Evolutionary conservation across 148 eudicot species (phyloP).

Genomic region (Simmondsia chinensis): DNA sequence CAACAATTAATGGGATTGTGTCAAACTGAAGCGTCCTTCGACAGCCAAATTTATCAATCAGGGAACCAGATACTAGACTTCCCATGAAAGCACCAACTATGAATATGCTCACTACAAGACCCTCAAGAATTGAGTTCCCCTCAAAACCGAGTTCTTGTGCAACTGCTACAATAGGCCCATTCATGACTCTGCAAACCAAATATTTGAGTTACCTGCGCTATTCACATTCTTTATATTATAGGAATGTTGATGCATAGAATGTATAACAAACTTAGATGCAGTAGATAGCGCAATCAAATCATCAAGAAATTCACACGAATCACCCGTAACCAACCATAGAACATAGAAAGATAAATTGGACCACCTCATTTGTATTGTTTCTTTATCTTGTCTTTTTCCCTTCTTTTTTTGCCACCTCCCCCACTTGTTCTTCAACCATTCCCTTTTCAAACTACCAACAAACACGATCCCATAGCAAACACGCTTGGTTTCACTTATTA

Average conservation of each 20-base stretch:
- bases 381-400: too few relatives aligned
- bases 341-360: background rate
- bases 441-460: too few relatives aligned
- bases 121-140: slow-evolving; percentile 64
- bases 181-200: slow-evolving; percentile 56
- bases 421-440: too few relatives aligned
- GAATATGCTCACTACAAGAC: slow-evolving; percentile 83
- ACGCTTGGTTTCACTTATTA: too few relatives aligned
- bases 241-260: background rate
- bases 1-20: slow-evolving; percentile 63
- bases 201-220: background rate
- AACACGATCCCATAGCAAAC: too few relatives aligned
- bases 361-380: too few relatives aligned
- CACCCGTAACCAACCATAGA: background rate
- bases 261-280: background rate
- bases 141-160: slow-evolving; percentile 81
- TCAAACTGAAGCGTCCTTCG: slow-evolving; percentile 64
- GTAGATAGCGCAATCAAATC: too few relatives aligned
- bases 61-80: slow-evolving; percentile 40
- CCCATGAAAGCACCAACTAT: slow-evolving; percentile 76
- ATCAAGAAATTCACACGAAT: background rate
- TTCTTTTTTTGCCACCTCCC: too few relatives aligned
- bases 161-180: slow-evolving; percentile 66
- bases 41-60: slow-evolving; percentile 64
- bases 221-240: background rate